Base-by-base conservation (phyloP, 169 alveolate genomes). In the Amoebophrya sp. region DNA sequence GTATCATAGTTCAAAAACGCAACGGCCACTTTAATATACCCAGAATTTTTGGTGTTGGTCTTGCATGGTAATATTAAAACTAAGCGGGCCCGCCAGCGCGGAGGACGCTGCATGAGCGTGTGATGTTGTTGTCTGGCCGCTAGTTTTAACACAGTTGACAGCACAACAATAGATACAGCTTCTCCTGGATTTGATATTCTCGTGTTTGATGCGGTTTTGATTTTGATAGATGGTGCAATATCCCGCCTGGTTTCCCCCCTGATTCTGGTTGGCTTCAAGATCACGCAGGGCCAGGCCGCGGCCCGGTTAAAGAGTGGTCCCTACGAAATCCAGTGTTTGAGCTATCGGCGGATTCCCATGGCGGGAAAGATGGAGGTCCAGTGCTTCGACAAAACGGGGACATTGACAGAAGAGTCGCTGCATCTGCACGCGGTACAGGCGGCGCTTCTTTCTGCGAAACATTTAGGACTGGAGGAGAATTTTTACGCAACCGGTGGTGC, bases 331-430 rank as follows among this genome's bases (percentile, higher is more conserved):
- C 83, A 66, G 32, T 12, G 32, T 1, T 66, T 66, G 32, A 25
- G 35, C 83, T 39, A 41, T 7, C 77, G 40, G 23, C 29, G 91
- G 40, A 89, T 89, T 0, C 91, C 91, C 41, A 77, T 89, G 7
- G 91, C 91, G 14, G 91, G 91, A 0, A 89, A 47, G n/a, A 7
- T 89, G 39, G 35, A 53, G 23, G 38, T 66, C 29, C 53, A 40
- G 91, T 53, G 53, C 35, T 89, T 39, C 40, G 91, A 89, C 40
- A 89, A 89, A n/a, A 89, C 91, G 18, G 91, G 91, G 14, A 89
- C 91, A 35, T 32, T 89, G 77, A 89, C 91, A 0, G 40, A 40
- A n/a, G 91, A 89, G 35, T 35, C 40, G 0, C 53, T 89, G 53
- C 33, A 89, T 54, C 40, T 89, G n/a, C 40, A 53, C 23, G 91